Conservation (phyloP, 2,329 filamentous ascomycete genomes). For the Polychaeton citri region DNA sequence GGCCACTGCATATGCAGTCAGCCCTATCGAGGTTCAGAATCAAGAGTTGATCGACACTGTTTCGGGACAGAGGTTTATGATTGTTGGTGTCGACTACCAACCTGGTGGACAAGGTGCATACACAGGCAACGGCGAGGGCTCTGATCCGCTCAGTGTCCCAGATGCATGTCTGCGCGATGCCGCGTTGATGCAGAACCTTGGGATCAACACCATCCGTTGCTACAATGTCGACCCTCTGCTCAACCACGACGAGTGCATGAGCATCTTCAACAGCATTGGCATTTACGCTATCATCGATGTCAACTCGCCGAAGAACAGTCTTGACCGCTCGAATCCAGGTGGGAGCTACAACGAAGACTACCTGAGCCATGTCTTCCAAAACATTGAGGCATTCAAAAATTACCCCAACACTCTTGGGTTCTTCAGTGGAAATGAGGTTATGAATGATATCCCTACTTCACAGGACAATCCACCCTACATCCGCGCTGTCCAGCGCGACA, state of each 20-base stretch:
- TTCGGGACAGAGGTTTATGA: constrained; percentile 46
- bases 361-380: constrained; percentile 44
- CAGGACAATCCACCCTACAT: constrained; percentile 45
- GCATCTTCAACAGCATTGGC: constrained; percentile 52
- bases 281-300: constrained; percentile 56
- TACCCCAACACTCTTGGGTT: constrained; percentile 55
- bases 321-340: constrained; percentile 43
- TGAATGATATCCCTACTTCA: constrained; percentile 44
- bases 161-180: constrained; percentile 49
- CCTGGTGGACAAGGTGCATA: constrained; percentile 49
- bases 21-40: constrained; percentile 42
- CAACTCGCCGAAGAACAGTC: constrained; percentile 47
- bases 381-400: constrained; percentile 53
- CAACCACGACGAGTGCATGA: constrained; percentile 49
- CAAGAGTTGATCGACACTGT: constrained; percentile 49
- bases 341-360: constrained; percentile 43
- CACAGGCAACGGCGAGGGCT: constrained; percentile 28
- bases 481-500: constrained; percentile 49
- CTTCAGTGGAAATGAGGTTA: constrained; percentile 56
- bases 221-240: constrained; percentile 49
- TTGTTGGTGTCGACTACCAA: constrained; percentile 52
- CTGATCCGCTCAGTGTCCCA: constrained; percentile 45
- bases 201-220: constrained; percentile 51
- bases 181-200: constrained; percentile 48
- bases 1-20: constrained; percentile 36